These are phyloP conservation scores for Achaetomiella virescens DNA, from an alignment of 495 filamentous ascomycete species.

Conservation along the genomic window DNA sequence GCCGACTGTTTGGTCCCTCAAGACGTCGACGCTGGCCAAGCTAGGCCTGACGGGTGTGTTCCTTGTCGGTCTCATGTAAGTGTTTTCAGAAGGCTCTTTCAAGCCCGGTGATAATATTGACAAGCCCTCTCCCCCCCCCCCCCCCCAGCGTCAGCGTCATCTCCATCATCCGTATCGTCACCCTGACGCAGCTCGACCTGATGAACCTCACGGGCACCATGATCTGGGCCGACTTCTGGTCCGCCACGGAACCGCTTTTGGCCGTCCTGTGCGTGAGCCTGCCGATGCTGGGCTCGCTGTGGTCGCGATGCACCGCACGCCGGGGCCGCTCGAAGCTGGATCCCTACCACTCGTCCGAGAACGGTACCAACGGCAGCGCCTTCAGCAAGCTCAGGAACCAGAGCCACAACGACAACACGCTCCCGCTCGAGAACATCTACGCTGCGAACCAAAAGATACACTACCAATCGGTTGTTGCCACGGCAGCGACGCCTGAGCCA, in stretches of 20 bases:
- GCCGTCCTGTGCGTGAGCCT: constrained; percentile 32
- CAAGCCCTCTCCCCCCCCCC: not conserved
- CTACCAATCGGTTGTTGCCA: constrained; percentile 9
- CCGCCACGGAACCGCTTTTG: constrained; percentile 27
- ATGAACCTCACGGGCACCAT: constrained; percentile 22
- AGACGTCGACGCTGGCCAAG: constrained; percentile 19
- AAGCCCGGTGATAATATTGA: not conserved
- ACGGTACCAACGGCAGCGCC: constrained; percentile 7
- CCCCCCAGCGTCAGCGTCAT: constrained; percentile 19
- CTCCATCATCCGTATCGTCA: constrained; percentile 26
- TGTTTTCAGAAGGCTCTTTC: not conserved
- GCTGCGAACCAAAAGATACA: constrained; percentile 12
- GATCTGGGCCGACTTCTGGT: constrained; percentile 28
- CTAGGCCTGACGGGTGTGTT: constrained; percentile 25
- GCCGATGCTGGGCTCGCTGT: constrained; percentile 21
- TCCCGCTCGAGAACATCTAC: constrained; percentile 14
- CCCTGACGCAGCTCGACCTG: constrained; percentile 18
- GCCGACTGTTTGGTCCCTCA: constrained; percentile 18
- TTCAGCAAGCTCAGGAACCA: constrained; percentile 12
- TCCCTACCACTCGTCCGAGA: constrained; percentile 2
- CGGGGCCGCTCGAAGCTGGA: constrained; percentile 17
- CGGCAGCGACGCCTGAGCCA: not conserved
- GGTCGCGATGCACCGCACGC: constrained; percentile 9
- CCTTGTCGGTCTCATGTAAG: constrained; percentile 23
- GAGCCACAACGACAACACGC: not conserved